Evolutionary conservation across 768 basidiomycete genomes (phyloP), one percentile per base, ranked within the genome.

Genomic region (Tubosaeta sp.): DNA sequence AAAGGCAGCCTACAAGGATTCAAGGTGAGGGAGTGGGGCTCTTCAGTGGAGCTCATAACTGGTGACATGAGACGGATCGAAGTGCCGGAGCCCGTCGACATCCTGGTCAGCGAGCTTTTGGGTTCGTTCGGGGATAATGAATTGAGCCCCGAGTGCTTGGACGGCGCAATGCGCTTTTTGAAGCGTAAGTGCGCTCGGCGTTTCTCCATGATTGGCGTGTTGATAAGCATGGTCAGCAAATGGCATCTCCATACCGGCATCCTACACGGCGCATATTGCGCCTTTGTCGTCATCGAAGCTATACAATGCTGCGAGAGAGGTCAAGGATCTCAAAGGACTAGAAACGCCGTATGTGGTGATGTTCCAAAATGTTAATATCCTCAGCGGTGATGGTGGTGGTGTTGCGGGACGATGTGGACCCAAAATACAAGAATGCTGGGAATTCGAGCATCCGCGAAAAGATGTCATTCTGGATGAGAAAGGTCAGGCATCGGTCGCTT

Each of bases 91-190:
- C 78, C 81, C 58, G 93, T 84, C 27, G 97, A 98, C 68, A 91
- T 99, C 56, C 74, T 99, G 52, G 86, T 99, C 62, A 95, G 90
- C 72, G 97, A 99, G 69, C 80, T 99, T 19, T 71, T 99, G 61
- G 97, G 97, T 4, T 95, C 92, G 5, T 98, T 99, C 72, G 97
- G 95, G 2, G 97, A 99, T 71, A 99, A 99, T 54, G 97, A 99
- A 68, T 81, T 98, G 44, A 95, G 93, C 65, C 97, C 97, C 0
- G 97, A 99, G 69, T 99, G 97, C 71, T 75, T 99, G 33, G 97
- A 99, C 66, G 97, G 97, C 12, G 95, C 92, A 9, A 83, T 88
- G 82, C 76, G 95, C 44, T 95, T 93, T 65, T 74, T 99, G 65
- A 95, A 97, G 76, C 78, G 93, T 94, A 51, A 39, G 64, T 56